These are phyloP conservation scores for Candida rishiriensis DNA, from an alignment of 805 yeast species.

Conservation along the genomic window DNA sequence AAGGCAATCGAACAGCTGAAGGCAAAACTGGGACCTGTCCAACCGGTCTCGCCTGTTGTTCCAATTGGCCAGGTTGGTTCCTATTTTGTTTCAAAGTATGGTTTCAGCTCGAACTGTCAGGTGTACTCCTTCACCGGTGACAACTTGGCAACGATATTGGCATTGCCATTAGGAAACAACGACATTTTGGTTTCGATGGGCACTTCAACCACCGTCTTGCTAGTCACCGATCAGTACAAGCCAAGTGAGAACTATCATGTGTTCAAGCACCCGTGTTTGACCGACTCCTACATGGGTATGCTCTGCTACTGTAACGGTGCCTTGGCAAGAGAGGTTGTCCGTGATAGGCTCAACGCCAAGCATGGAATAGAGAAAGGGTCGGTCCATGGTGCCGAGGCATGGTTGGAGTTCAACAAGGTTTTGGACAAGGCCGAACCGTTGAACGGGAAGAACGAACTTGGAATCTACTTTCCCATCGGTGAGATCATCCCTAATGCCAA, in stretches of 20 bases:
- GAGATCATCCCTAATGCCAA: conserved; percentile 84
- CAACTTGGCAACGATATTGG: conserved; percentile 80
- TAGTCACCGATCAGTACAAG: conserved; percentile 71
- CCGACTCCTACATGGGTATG: conserved; percentile 85
- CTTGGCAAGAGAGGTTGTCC: conserved; percentile 72
- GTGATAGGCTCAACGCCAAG: conserved; percentile 56
- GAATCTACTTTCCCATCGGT: conserved; percentile 83
- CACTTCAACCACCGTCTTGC: conserved; percentile 83
- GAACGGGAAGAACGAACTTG: conserved; percentile 45
- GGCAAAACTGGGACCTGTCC: conserved; percentile 49
- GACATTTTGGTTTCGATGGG: conserved; percentile 83
- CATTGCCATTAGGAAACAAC: conserved; percentile 70
- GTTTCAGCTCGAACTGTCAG: conserved; percentile 51
- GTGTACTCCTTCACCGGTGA: conserved; percentile 86
- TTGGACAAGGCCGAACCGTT: conserved; percentile 34
- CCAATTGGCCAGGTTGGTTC: conserved; percentile 48
- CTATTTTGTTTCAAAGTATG: conserved; percentile 64
- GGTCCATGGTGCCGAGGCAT: conserved; percentile 25
- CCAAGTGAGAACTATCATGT: conserved; percentile 83
- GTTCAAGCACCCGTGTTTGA: conserved; percentile 81
- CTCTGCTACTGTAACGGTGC: conserved; percentile 91
- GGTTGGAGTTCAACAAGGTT: conserved; percentile 60
- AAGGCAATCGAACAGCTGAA: conserved; percentile 38
- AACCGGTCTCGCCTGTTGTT: conserved; percentile 41
- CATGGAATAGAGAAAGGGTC: conserved; percentile 28